Conservation (phyloP, 2,329 filamentous ascomycete genomes). For the Aulographum hederae region DNA sequence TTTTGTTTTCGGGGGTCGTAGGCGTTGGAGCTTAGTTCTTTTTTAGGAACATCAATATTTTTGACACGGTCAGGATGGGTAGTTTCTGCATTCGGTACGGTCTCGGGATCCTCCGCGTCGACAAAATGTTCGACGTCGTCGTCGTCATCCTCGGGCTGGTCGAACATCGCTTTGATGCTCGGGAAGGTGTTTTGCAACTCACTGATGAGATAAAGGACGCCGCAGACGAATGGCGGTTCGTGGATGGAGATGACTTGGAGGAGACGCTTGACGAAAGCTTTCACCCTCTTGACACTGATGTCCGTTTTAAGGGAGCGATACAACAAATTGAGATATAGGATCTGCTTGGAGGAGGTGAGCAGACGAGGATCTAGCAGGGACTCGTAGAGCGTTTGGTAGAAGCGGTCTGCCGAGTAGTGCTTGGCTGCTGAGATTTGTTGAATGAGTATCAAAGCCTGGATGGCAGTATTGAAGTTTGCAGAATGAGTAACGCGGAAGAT, state of each 20-base stretch:
- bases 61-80: slow-evolving; percentile 13
- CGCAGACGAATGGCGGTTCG: slow-evolving; percentile 82
- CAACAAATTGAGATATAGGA: slow-evolving; percentile 82
- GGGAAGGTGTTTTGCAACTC: slow-evolving; percentile 69
- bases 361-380: slow-evolving; percentile 82
- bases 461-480: slow-evolving; percentile 95
- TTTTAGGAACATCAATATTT: slow-evolving; percentile 2
- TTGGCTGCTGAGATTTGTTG: slow-evolving; percentile 76
- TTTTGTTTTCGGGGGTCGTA: slow-evolving; percentile 89
- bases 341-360: slow-evolving; percentile 79
- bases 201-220: slow-evolving; percentile 73
- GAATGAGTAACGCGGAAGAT: slow-evolving; percentile 94
- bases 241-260: slow-evolving; percentile 76
- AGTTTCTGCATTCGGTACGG: background rate
- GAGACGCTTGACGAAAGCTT: slow-evolving; percentile 89
- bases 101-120: slow-evolving; percentile 30
- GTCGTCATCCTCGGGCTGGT: slow-evolving; percentile 59
- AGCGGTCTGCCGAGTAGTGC: slow-evolving; percentile 69
- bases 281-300: slow-evolving; percentile 75
- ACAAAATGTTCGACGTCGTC: slow-evolving; percentile 54
- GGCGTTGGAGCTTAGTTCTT: no score
- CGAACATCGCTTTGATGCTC: slow-evolving; percentile 58
- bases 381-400: slow-evolving; percentile 91
- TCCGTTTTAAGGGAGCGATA: slow-evolving; percentile 80
- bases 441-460: slow-evolving; percentile 86